These are phyloP conservation scores for Ziziphus jujuba DNA, from an alignment of 306 rosid genomes.

Conservation along the genomic window DNA sequence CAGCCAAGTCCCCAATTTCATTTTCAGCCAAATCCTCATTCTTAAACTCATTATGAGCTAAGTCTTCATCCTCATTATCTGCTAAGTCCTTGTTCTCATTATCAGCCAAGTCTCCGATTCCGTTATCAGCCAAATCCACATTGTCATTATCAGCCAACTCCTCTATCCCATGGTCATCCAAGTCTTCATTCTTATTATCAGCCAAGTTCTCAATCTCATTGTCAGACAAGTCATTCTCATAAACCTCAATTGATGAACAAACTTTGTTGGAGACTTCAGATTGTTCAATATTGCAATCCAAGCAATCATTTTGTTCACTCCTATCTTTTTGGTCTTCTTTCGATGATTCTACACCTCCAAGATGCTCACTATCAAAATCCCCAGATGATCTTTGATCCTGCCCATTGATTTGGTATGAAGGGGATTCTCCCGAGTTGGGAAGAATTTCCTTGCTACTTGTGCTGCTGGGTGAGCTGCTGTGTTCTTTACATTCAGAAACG, in stretches of 20 bases:
- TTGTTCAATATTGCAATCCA: slow-evolving; percentile 29
- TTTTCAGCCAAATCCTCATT: not conserved
- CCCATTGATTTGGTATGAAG: slow-evolving; percentile 29
- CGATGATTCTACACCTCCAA: slow-evolving; percentile 35
- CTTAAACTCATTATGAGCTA: not conserved
- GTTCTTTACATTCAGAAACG: slow-evolving; percentile 33
- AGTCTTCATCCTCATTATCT: not conserved
- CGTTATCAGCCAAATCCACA: not conserved
- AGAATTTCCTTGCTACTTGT: slow-evolving; percentile 31
- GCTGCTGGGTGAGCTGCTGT: slow-evolving; percentile 15
- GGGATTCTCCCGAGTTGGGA: slow-evolving; percentile 45
- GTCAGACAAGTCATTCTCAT: too few species aligned
- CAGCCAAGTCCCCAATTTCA: not conserved
- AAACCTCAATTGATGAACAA: slow-evolving; percentile 37
- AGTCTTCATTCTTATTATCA: slow-evolving; percentile 7
- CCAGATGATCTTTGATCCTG: slow-evolving; percentile 32
- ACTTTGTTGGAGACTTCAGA: slow-evolving; percentile 39
- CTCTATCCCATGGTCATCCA: not conserved
- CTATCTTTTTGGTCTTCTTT: slow-evolving; percentile 42
- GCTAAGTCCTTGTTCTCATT: not conserved
- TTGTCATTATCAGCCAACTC: not conserved
- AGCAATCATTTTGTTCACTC: slow-evolving; percentile 27
- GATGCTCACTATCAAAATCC: slow-evolving; percentile 28
- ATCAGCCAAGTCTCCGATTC: not conserved
- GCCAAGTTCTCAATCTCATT: slow-evolving; percentile 38